Percentiles rank a stretch among this genome's conserved stretches.
Evolutionary conservation across 345 rosid species (phyloP).

Genomic region (Eucalyptus lansdowneana): DNA sequence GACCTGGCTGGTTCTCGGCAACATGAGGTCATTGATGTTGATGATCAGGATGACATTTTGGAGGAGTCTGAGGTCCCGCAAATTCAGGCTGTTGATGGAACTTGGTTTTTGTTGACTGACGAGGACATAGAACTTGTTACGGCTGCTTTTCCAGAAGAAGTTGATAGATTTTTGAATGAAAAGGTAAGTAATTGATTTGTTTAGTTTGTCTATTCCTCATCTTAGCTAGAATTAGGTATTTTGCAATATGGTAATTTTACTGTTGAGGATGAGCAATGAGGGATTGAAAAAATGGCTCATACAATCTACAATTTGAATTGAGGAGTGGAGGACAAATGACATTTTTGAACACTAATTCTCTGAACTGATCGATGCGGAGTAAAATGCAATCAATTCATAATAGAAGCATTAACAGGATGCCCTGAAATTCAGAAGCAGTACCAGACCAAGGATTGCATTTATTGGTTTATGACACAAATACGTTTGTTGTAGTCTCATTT

Average conservation of each 20-base stretch:
- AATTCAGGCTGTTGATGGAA: constrained; percentile 36
- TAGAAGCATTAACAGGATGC: background rate
- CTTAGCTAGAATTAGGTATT: background rate
- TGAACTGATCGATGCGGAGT: background rate
- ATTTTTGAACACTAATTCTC: background rate
- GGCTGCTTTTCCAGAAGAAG: constrained; percentile 64
- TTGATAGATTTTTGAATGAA: constrained; percentile 40
- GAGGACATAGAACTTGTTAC: constrained; percentile 58
- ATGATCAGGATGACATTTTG: constrained; percentile 26
- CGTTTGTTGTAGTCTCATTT: background rate
- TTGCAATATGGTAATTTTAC: background rate
- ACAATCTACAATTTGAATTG: background rate
- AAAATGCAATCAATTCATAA: background rate
- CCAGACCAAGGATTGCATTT: background rate
- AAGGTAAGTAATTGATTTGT: constrained; percentile 31
- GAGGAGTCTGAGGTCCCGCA: constrained; percentile 36
- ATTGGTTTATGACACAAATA: background rate
- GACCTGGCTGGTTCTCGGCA: constrained; percentile 6
- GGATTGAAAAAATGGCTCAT: background rate
- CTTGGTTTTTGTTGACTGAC: constrained; percentile 54
- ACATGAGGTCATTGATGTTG: constrained; percentile 28
- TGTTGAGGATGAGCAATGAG: background rate
- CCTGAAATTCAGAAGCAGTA: background rate
- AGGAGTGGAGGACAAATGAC: background rate
- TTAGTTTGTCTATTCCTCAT: background rate